Evolutionary conservation across 306 rosid genomes (phyloP).

Genomic region (Corylus heterophylla): DNA sequence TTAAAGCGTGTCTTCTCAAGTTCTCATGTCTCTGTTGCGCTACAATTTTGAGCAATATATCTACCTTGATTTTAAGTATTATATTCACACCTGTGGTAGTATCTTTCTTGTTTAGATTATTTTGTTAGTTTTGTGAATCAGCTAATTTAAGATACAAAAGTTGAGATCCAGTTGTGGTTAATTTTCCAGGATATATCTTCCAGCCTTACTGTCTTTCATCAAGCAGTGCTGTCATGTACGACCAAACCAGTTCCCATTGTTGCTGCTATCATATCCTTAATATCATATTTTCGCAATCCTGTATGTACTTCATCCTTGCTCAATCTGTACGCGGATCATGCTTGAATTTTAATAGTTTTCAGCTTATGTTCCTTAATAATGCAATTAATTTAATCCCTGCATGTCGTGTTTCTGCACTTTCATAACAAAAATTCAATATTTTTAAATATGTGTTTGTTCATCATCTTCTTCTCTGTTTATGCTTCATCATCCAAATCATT

Average conservation of each 20-base stretch:
- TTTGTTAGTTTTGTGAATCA: slow-evolving; percentile 7
- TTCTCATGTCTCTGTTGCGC: slow-evolving; percentile 12
- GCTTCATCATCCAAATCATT: slow-evolving; percentile 1
- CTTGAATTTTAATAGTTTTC: not conserved
- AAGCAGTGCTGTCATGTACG: slow-evolving; percentile 65
- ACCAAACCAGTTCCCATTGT: slow-evolving; percentile 67
- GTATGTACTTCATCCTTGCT: slow-evolving; percentile 54
- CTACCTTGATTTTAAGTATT: not conserved
- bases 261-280: slow-evolving; percentile 64
- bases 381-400: not conserved
- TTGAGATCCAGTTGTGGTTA: slow-evolving; percentile 30
- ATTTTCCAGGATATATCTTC: slow-evolving; percentile 64
- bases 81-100: slow-evolving; percentile 1
- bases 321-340: not conserved
- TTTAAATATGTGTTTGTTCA: not conserved
- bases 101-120: slow-evolving; percentile 14
- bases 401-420: slow-evolving; percentile 12
- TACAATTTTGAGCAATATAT: not conserved
- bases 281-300: slow-evolving; percentile 69
- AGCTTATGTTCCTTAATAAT: slow-evolving; percentile 15
- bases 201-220: slow-evolving; percentile 67
- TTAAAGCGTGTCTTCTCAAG: slow-evolving; percentile 13
- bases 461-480: not conserved
- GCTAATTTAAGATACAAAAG: slow-evolving; percentile 19
- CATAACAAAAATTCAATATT: not conserved